Conservation (phyloP, 345 rosid species). For the Pelargonium nanum region DNA sequence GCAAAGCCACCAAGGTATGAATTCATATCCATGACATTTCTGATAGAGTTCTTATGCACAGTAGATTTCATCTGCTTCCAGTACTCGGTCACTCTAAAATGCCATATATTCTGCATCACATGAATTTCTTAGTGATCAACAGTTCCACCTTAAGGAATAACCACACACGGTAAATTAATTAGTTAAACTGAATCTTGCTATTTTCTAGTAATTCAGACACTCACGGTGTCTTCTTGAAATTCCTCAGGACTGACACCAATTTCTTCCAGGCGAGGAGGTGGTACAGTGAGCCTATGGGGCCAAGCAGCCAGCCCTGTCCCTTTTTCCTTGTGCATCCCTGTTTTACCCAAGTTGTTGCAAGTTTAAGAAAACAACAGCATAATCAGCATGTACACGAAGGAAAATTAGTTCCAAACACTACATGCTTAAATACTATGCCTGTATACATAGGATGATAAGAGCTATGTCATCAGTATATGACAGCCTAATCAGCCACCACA, state of each 20-base stretch:
- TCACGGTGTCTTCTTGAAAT: conserved; percentile 70
- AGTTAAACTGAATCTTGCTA: not conserved
- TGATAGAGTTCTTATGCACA: conserved; percentile 51
- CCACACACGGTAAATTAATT: not conserved
- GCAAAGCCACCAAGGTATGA: conserved; percentile 87
- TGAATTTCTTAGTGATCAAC: conserved; percentile 6
- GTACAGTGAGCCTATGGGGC: conserved; percentile 64
- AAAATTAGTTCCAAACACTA: not conserved
- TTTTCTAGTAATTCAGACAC: not conserved
- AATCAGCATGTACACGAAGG: too few species aligned
- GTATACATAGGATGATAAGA: not conserved
- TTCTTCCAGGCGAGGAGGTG: conserved; percentile 76
- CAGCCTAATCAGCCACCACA: too few species aligned
- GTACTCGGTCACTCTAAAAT: conserved; percentile 66
- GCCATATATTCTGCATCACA: conserved; percentile 68
- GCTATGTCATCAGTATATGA: not conserved
- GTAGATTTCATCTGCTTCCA: conserved; percentile 83
- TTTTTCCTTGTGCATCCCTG: conserved; percentile 75
- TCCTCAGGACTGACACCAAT: conserved; percentile 50
- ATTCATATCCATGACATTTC: conserved; percentile 98
- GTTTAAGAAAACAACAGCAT: too few species aligned
- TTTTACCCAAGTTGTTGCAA: too few species aligned
- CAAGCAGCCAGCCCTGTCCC: conserved; percentile 69
- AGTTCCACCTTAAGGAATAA: not conserved
- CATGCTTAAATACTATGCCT: too few species aligned